These are phyloP conservation scores for Ceratocystis diversiconidia DNA, from an alignment of 2,329 filamentous ascomycete species.

Conservation along the genomic window DNA sequence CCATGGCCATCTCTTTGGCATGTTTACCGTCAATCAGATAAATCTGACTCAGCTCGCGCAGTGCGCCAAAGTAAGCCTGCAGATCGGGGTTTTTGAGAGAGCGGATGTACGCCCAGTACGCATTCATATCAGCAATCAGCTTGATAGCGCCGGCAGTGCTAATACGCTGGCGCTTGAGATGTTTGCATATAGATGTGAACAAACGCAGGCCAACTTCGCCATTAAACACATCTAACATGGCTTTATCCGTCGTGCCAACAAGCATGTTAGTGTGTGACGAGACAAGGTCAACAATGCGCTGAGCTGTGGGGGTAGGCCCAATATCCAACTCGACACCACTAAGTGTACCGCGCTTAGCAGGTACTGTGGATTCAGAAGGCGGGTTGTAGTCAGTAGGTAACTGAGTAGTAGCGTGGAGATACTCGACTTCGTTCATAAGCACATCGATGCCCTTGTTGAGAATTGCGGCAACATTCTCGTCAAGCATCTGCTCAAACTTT, in stretches of 20 bases:
- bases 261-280: constrained; percentile 85
- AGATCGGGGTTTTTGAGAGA: constrained; percentile 72
- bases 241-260: constrained; percentile 89
- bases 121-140: constrained; percentile 91
- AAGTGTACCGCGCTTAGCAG: constrained; percentile 22
- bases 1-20: constrained; percentile 85
- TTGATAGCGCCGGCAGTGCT: constrained; percentile 79
- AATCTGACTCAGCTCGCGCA: constrained; percentile 86
- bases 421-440: constrained; percentile 96
- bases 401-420: constrained; percentile 80
- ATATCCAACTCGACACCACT: constrained; percentile 29
- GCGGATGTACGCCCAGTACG: constrained; percentile 75
- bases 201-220: constrained; percentile 89
- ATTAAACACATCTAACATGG: constrained; percentile 96
- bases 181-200: constrained; percentile 87
- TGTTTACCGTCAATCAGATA: constrained; percentile 74
- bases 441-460: constrained; percentile 97
- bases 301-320: constrained; percentile 66
- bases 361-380: constrained; percentile 19
- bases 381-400: constrained; percentile 74
- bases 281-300: constrained; percentile 69
- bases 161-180: constrained; percentile 89
- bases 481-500: constrained; percentile 95
- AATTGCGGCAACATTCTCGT: constrained; percentile 88
- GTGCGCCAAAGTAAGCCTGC: constrained; percentile 76